Percentiles rank a stretch among this genome's conserved stretches.
Conservation (phyloP, 139 green algal species). For the Chlorella vulgaris region DNA sequence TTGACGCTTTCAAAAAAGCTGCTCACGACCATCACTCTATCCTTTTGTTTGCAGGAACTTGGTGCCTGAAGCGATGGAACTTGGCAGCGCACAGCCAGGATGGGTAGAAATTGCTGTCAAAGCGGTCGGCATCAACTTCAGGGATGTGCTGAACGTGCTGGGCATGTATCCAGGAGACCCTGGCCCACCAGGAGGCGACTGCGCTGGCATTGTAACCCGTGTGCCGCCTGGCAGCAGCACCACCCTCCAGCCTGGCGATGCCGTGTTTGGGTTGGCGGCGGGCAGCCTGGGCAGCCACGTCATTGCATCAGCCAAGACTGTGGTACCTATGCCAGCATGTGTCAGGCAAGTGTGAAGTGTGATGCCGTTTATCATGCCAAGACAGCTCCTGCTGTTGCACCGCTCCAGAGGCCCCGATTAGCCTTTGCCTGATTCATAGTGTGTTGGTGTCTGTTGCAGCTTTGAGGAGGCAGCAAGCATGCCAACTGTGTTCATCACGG, state of each 20-base stretch:
- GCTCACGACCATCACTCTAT: not conserved
- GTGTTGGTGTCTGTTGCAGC: too few relatives aligned
- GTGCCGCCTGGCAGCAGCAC: conserved; percentile 16
- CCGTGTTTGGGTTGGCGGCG: conserved; percentile 81
- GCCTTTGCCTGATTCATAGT: too few relatives aligned
- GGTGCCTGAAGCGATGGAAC: conserved; percentile 34
- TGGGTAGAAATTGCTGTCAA: conserved; percentile 47
- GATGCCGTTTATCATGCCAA: too few relatives aligned
- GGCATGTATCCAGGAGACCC: conserved; percentile 71
- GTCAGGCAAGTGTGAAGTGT: conserved; percentile 27
- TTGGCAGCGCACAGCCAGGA: conserved; percentile 21
- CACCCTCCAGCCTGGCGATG: conserved; percentile 43
- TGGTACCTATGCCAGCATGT: conserved; percentile 68
- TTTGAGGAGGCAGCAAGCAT: conserved; percentile 79
- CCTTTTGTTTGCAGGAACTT: conserved; percentile 44
- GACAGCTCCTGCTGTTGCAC: too few relatives aligned
- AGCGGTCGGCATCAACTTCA: conserved; percentile 68
- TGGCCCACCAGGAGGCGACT: conserved; percentile 59
- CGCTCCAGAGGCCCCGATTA: too few relatives aligned
- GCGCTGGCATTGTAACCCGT: conserved; percentile 54
- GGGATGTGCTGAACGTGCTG: conserved; percentile 71
- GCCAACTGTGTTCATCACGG: conserved; percentile 87
- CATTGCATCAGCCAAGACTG: conserved; percentile 54
- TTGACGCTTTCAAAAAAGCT: not conserved
- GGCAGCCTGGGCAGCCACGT: conserved; percentile 78